Percentiles rank a stretch among this genome's conserved stretches.
Evolutionary conservation across 768 basidiomycete genomes (phyloP).

Genomic region (Leccinum incarnatum): DNA sequence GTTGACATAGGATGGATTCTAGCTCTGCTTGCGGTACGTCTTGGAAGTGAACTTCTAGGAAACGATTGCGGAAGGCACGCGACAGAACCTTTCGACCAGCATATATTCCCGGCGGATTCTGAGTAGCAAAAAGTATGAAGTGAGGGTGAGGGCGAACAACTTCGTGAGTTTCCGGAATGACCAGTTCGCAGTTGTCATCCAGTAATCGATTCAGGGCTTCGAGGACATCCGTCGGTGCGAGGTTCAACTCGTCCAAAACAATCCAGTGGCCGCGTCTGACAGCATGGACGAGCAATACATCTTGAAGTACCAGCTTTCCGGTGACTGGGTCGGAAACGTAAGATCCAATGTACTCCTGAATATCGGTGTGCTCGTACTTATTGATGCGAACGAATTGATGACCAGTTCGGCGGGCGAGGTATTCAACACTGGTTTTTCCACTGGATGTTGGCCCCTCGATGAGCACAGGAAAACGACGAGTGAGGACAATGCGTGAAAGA

Average conservation of each 20-base stretch:
- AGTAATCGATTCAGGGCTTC: conserved; percentile 95
- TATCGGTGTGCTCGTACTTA: conserved; percentile 99
- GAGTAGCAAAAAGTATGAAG: conserved; percentile 98
- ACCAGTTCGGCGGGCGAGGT: conserved; percentile 87
- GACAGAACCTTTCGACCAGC: conserved; percentile 94
- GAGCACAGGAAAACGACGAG: conserved; percentile 87
- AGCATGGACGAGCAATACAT: conserved; percentile 91
- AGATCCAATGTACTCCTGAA: conserved; percentile 97
- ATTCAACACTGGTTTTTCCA: conserved; percentile 98
- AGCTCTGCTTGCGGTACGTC: conserved; percentile 94
- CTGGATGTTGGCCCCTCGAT: conserved; percentile 98
- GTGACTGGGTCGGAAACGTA: conserved; percentile 91
- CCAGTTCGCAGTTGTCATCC: conserved; percentile 95
- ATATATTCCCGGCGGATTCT: conserved; percentile 95
- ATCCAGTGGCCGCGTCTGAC: conserved; percentile 96
- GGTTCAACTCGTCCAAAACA: conserved; percentile 94
- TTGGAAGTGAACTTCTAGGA: conserved; percentile 95
- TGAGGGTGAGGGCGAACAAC: conserved; percentile 89
- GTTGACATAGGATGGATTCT: conserved; percentile 89
- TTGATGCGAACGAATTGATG: conserved; percentile 98
- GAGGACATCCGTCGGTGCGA: conserved; percentile 96
- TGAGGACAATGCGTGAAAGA: conserved; percentile 87
- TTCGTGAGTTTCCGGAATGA: conserved; percentile 95
- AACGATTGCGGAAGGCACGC: conserved; percentile 94
- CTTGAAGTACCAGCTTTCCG: conserved; percentile 91